These are phyloP conservation scores for Odontarrhena argentea DNA, from an alignment of 345 rosid species.

Conservation along the genomic window DNA sequence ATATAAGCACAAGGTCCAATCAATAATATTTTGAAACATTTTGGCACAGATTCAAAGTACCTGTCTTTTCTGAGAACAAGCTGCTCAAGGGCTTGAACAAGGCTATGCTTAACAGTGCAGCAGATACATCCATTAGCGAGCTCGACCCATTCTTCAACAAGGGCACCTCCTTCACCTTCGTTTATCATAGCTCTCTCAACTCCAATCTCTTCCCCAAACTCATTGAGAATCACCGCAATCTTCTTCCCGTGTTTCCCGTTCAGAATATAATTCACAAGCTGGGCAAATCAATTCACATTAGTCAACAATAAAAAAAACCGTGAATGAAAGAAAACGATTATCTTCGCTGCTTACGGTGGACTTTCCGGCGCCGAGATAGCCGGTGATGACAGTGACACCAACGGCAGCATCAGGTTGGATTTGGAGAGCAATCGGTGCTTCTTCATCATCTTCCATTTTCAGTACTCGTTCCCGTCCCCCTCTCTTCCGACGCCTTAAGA, in stretches of 20 bases:
- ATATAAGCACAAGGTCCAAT: slow-evolving; percentile 1
- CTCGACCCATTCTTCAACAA: slow-evolving; percentile 97
- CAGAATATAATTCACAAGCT: slow-evolving; percentile 83
- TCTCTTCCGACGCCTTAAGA: too few relatives aligned
- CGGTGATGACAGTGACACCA: slow-evolving; percentile 85
- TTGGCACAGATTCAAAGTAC: slow-evolving; percentile 36
- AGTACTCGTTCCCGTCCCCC: background rate
- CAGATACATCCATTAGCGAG: slow-evolving; percentile 91
- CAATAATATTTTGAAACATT: background rate
- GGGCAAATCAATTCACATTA: slow-evolving; percentile 21
- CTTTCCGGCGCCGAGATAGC: slow-evolving; percentile 95
- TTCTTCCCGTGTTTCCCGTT: slow-evolving; percentile 85
- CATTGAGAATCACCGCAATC: slow-evolving; percentile 90
- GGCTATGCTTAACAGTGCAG: slow-evolving; percentile 90
- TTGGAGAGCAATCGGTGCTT: slow-evolving; percentile 71
- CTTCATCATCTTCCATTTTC: slow-evolving; percentile 67
- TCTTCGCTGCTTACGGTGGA: slow-evolving; percentile 67
- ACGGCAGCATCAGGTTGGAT: slow-evolving; percentile 49
- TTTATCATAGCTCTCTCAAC: slow-evolving; percentile 98
- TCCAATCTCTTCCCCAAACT: slow-evolving; percentile 96
- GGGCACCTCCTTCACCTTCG: slow-evolving; percentile 82
- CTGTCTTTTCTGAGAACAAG: slow-evolving; percentile 82
- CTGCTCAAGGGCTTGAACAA: slow-evolving; percentile 93
- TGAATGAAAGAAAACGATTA: slow-evolving; percentile 1
- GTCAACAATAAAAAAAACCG: slow-evolving; percentile 4